A percentile compares a stretch with the other conserved stretches of the same genome.
phyloP scores from a whole-genome alignment of 2,329 filamentous ascomycete species.

The Colletotrichum phormii region DNA sequence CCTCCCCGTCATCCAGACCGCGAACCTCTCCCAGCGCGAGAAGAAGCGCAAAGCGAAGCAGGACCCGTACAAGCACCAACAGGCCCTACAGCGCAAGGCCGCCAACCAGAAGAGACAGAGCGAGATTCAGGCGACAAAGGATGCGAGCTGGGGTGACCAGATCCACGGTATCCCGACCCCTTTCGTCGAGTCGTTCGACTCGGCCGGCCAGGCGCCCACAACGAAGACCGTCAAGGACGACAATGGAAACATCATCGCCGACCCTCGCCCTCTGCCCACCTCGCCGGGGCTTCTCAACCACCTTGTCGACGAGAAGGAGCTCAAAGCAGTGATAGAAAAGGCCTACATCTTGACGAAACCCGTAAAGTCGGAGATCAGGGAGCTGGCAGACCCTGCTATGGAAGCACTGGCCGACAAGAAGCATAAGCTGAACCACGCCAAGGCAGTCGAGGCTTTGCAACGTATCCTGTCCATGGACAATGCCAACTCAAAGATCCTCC shows the following conservation, averaged over 20 bases:
- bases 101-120: slow-evolving; percentile 83
- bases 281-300: slow-evolving; percentile 76
- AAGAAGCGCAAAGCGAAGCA: slow-evolving; percentile 74
- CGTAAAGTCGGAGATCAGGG: slow-evolving; percentile 47
- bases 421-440: slow-evolving; percentile 70
- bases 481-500: slow-evolving; percentile 80
- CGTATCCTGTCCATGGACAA: slow-evolving; percentile 85
- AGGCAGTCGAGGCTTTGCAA: slow-evolving; percentile 79
- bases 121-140: slow-evolving; percentile 74
- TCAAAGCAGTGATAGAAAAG: slow-evolving; percentile 73
- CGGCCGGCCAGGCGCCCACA: slow-evolving; percentile 61
- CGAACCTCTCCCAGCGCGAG: slow-evolving; percentile 71
- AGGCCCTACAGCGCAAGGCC: slow-evolving; percentile 84
- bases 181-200: slow-evolving; percentile 85
- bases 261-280: slow-evolving; percentile 57
- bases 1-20: slow-evolving; percentile 72
- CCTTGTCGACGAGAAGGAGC: slow-evolving; percentile 75
- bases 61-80: slow-evolving; percentile 86
- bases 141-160: slow-evolving; percentile 77
- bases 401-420: slow-evolving; percentile 48
- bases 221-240: slow-evolving; percentile 52
- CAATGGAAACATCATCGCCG: slow-evolving; percentile 54
- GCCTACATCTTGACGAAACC: slow-evolving; percentile 77
- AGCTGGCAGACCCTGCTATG: slow-evolving; percentile 53
- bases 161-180: slow-evolving; percentile 83